These are phyloP conservation scores for Gonium pectorale DNA, from an alignment of 139 green algal genomes.

Conservation along the genomic window DNA sequence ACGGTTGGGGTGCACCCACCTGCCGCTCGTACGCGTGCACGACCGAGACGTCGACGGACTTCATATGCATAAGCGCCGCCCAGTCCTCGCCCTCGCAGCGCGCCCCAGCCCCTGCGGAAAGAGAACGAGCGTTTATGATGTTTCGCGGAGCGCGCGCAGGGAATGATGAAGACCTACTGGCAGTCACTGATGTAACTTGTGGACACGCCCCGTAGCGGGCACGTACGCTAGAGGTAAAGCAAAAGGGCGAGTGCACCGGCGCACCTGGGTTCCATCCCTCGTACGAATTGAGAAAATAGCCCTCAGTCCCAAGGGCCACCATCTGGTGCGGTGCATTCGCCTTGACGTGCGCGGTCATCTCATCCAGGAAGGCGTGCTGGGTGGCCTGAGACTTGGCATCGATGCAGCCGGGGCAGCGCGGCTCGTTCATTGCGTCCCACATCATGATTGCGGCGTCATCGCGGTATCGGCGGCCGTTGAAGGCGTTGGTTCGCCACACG, in stretches of 20 bases:
- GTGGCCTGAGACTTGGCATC: neutral
- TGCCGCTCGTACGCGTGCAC: conserved; percentile 15
- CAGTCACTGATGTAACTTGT: too few species aligned
- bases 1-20: too few species aligned
- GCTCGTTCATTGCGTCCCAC: conserved; percentile 23
- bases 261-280: neutral
- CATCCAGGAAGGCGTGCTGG: neutral
- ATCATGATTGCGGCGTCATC: conserved; percentile 39
- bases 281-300: conserved; percentile 35
- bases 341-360: neutral
- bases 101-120: conserved; percentile 11
- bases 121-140: too few species aligned
- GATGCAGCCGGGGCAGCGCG: conserved; percentile 6
- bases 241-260: too few species aligned
- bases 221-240: too few species aligned
- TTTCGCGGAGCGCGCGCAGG: too few species aligned
- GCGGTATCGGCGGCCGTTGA: conserved; percentile 11
- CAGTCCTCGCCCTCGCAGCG: conserved; percentile 47
- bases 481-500: conserved; percentile 22
- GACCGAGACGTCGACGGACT: conserved; percentile 5
- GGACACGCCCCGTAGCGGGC: too few species aligned
- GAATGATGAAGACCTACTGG: too few species aligned
- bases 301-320: conserved; percentile 39
- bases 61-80: neutral
- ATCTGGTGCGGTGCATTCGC: conserved; percentile 19